Evolutionary conservation across 371 early-diverging fungal species (phyloP).

Genomic region (Apophysomyces variabilis): DNA sequence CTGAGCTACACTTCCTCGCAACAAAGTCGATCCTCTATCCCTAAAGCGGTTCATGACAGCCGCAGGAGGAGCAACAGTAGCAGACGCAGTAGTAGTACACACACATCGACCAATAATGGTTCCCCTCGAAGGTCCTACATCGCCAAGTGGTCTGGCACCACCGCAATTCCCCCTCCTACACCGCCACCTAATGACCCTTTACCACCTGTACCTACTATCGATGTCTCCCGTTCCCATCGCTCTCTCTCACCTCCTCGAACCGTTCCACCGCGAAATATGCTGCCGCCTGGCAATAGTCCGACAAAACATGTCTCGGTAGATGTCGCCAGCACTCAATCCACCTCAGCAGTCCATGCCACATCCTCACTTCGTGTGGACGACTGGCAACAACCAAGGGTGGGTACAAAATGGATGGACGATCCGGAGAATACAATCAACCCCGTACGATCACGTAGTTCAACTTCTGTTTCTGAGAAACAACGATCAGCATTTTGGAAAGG

Average conservation of each 20-base stretch:
- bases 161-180: constrained; percentile 32
- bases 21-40: constrained; percentile 3
- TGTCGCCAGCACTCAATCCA: background rate
- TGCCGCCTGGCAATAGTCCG: background rate
- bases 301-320: constrained; percentile 16
- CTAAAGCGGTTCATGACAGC: background rate
- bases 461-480: constrained; percentile 14
- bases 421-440: constrained; percentile 34
- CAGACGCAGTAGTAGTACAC: constrained; percentile 1
- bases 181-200: constrained; percentile 41
- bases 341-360: constrained; percentile 10
- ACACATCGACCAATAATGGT: background rate
- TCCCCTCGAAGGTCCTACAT: constrained; percentile 5
- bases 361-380: constrained; percentile 16
- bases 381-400: constrained; percentile 5
- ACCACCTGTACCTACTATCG: constrained; percentile 29
- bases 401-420: constrained; percentile 46
- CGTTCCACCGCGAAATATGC: background rate
- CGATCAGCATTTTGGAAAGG: constrained; percentile 30
- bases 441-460: background rate
- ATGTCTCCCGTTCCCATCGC: constrained; percentile 14
- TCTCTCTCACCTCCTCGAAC: constrained; percentile 15
- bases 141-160: constrained; percentile 18
- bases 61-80: constrained; percentile 10
- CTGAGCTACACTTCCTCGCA: background rate